These are phyloP conservation scores for Thyridium curvatum DNA, from an alignment of 2,329 filamentous ascomycete genomes.

Conservation along the genomic window DNA sequence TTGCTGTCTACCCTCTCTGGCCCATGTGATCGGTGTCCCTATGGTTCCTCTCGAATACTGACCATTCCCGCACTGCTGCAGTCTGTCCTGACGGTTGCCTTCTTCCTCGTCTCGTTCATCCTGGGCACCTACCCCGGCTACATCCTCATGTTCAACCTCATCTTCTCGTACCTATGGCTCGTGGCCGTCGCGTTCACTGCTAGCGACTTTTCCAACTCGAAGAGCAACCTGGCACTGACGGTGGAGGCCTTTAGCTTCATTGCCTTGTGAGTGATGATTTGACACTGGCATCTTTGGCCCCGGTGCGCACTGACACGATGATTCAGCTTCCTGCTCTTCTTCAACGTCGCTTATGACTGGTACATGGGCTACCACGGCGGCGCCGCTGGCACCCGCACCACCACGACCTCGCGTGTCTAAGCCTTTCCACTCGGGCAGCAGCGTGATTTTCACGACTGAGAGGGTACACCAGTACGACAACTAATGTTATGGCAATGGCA, in stretches of 20 bases:
- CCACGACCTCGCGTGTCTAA: constrained; percentile 15
- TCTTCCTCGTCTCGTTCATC: constrained; percentile 22
- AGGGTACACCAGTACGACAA: too few relatives aligned
- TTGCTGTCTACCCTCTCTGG: background rate
- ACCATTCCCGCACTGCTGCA: constrained; percentile 5
- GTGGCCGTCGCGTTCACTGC: constrained; percentile 23
- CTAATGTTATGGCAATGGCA: too few relatives aligned
- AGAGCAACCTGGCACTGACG: constrained; percentile 14
- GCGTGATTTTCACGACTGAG: too few relatives aligned
- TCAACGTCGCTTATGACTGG: constrained; percentile 25
- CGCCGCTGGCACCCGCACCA: constrained; percentile 9
- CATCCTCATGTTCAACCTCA: constrained; percentile 23
- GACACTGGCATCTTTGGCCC: too few relatives aligned
- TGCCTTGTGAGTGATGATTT: constrained; percentile 23
- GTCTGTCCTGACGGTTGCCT: constrained; percentile 24
- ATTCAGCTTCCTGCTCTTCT: constrained; percentile 22
- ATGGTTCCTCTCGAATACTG: too few relatives aligned
- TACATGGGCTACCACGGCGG: constrained; percentile 18
- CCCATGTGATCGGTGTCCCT: too few relatives aligned
- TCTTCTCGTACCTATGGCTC: constrained; percentile 28
- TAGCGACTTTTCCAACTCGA: constrained; percentile 16
- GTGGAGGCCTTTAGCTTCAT: constrained; percentile 26
- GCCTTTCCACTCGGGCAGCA: too few relatives aligned
- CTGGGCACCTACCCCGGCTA: constrained; percentile 16
- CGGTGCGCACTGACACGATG: background rate